Conservation (phyloP, 1,139 yeast genomes). For the Zygosaccharomyces pseudobailii region DNA sequence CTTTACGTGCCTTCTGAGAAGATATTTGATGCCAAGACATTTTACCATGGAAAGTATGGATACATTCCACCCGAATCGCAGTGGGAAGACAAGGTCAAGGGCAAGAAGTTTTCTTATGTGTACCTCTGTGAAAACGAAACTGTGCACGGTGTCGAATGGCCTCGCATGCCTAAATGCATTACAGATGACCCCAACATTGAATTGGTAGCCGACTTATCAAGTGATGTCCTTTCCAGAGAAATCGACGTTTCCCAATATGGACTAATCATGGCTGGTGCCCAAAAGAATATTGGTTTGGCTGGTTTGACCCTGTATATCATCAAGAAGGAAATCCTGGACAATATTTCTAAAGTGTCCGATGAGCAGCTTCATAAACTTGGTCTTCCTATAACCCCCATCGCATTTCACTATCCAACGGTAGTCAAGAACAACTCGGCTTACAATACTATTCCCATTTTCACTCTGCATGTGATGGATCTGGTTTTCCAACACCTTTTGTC, state of each 20-base stretch:
- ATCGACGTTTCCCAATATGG: slow-evolving; percentile 84
- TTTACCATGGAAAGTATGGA: slow-evolving; percentile 50
- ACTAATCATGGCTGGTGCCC: slow-evolving; percentile 93
- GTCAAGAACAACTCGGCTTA: slow-evolving; percentile 87
- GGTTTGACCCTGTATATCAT: slow-evolving; percentile 89
- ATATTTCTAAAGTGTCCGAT: slow-evolving; percentile 49
- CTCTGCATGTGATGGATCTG: slow-evolving; percentile 76
- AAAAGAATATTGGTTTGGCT: slow-evolving; percentile 93
- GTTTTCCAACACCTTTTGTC: slow-evolving; percentile 60
- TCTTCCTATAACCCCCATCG: slow-evolving; percentile 80
- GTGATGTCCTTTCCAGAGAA: slow-evolving; percentile 78
- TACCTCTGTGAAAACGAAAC: slow-evolving; percentile 96
- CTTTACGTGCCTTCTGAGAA: slow-evolving; percentile 73
- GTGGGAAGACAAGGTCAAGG: slow-evolving; percentile 48
- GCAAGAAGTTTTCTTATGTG: slow-evolving; percentile 65
- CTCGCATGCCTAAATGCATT: slow-evolving; percentile 46
- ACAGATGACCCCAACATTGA: slow-evolving; percentile 61
- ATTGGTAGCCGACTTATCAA: slow-evolving; percentile 90
- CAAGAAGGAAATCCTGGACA: slow-evolving; percentile 66
- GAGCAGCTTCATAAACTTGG: slow-evolving; percentile 54
- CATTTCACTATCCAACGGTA: slow-evolving; percentile 80
- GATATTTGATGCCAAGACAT: slow-evolving; percentile 59
- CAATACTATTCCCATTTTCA: slow-evolving; percentile 91
- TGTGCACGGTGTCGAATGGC: slow-evolving; percentile 88
- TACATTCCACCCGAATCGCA: slow-evolving; percentile 61